Conservation (phyloP, 116 monocot species). For the Posidonia oceanica region DNA sequence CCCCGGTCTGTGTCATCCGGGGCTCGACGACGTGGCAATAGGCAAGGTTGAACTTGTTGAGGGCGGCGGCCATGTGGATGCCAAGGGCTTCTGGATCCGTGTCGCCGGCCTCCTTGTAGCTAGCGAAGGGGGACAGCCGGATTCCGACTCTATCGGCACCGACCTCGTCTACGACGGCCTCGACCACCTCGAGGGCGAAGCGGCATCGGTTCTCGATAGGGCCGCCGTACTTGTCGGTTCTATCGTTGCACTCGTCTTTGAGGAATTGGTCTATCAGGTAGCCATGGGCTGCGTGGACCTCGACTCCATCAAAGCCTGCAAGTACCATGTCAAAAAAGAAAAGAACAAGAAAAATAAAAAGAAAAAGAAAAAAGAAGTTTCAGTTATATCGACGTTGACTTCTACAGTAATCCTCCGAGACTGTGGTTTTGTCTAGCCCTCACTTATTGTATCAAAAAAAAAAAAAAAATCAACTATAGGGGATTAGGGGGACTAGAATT, state of each 20-base stretch:
- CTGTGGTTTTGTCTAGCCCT: no score
- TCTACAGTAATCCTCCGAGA: no score
- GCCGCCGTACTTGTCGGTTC: conserved; percentile 39
- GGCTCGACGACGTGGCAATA: conserved; percentile 36
- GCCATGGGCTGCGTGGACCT: conserved; percentile 33
- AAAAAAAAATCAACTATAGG: no score
- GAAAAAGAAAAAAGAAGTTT: no score
- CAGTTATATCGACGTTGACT: no score
- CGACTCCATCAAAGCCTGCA: conserved; percentile 43
- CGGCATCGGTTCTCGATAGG: conserved; percentile 44
- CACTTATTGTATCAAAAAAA: no score
- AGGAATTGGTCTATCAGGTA: conserved; percentile 40
- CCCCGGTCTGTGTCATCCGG: conserved; percentile 17
- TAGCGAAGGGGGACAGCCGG: conserved; percentile 26
- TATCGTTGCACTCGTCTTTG: conserved; percentile 30
- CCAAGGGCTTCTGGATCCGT: conserved; percentile 27
- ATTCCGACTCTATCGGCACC: conserved; percentile 32
- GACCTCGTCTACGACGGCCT: conserved; percentile 21
- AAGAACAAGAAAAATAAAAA: no score
- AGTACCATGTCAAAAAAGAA: no score
- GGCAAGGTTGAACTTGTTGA: conserved; percentile 20
- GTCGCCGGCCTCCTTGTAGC: conserved; percentile 25
- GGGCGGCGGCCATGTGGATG: conserved; percentile 15
- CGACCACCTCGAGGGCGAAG: conserved; percentile 29
- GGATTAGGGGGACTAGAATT: no score